Evolutionary conservation across 106 monocot genomes (phyloP).

Genomic region (Triglochin maritima): DNA sequence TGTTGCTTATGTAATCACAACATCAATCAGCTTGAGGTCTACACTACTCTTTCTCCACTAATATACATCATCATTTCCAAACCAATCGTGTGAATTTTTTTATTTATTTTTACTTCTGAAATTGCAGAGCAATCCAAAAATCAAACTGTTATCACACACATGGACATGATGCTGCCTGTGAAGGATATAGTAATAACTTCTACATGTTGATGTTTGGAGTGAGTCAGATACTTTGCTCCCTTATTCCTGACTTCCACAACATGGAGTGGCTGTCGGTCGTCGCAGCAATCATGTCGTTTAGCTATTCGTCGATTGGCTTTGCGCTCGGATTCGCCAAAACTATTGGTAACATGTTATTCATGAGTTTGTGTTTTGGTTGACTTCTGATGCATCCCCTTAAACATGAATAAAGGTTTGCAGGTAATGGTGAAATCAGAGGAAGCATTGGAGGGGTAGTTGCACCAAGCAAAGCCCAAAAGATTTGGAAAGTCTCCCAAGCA

Average conservation of each 20-base stretch:
- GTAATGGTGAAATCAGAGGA: constrained; percentile 56
- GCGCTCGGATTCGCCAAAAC: constrained; percentile 72
- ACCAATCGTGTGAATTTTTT: neutral
- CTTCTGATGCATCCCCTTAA: neutral
- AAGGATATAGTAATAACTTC: neutral
- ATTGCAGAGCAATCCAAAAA: constrained; percentile 11
- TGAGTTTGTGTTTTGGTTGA: neutral
- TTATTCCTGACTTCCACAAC: constrained; percentile 72
- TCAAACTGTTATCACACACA: constrained; percentile 21
- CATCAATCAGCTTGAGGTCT: constrained; percentile 21
- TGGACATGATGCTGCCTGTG: constrained; percentile 15
- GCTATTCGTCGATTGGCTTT: constrained; percentile 67
- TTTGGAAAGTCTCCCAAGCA: constrained; percentile 70
- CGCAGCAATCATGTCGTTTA: constrained; percentile 77
- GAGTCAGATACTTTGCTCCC: constrained; percentile 50
- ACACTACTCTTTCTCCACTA: neutral
- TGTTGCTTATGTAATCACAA: constrained; percentile 14
- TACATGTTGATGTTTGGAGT: constrained; percentile 72
- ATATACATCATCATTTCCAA: neutral
- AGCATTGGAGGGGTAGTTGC: constrained; percentile 39
- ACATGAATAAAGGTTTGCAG: constrained; percentile 15
- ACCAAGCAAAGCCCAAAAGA: constrained; percentile 39
- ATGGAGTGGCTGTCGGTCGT: constrained; percentile 80
- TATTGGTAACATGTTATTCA: constrained; percentile 33
- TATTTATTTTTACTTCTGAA: neutral